Evolutionary conservation across 1,139 yeast species (phyloP).

Genomic region (Lodderomyces margitis): DNA sequence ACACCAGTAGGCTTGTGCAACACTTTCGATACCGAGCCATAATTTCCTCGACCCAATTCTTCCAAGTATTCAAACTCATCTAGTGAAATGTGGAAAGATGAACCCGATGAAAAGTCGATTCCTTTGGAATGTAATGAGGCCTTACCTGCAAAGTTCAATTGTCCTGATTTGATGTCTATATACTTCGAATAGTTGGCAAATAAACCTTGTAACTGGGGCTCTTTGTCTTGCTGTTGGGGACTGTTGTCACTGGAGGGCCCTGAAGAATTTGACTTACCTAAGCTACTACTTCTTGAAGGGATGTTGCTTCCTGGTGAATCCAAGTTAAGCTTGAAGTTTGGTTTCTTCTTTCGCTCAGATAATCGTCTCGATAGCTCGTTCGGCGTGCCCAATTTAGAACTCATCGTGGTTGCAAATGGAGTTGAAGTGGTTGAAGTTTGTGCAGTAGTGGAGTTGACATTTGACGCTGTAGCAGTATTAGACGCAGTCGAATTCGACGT

Average conservation of each 20-base stretch:
- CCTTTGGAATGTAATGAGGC: conserved; percentile 91
- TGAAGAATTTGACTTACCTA: conserved; percentile 2
- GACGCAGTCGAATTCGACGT: too few relatives aligned
- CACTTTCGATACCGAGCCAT: conserved; percentile 92
- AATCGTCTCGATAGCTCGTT: conserved; percentile 36
- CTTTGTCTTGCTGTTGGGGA: conserved; percentile 5
- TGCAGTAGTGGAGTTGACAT: not conserved
- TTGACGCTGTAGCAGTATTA: not conserved
- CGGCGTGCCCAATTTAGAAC: conserved; percentile 22
- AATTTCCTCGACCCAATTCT: conserved; percentile 92
- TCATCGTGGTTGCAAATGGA: conserved; percentile 7
- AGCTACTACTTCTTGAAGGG: conserved; percentile 12
- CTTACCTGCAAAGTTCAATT: conserved; percentile 88
- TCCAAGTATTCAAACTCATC: conserved; percentile 83
- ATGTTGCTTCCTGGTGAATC: conserved; percentile 14
- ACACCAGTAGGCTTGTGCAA: conserved; percentile 92
- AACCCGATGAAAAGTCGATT: conserved; percentile 84
- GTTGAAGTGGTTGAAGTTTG: conserved; percentile 4
- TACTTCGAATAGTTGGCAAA: conserved; percentile 85
- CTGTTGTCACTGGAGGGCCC: conserved; percentile 1
- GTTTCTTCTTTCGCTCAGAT: conserved; percentile 38
- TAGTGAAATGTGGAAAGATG: conserved; percentile 79
- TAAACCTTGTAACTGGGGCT: conserved; percentile 43
- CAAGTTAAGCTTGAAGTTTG: conserved; percentile 39
- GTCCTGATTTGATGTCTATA: conserved; percentile 88